phyloP scores from a whole-genome alignment of 306 rosid species.

The Hippophae gyantsensis region DNA sequence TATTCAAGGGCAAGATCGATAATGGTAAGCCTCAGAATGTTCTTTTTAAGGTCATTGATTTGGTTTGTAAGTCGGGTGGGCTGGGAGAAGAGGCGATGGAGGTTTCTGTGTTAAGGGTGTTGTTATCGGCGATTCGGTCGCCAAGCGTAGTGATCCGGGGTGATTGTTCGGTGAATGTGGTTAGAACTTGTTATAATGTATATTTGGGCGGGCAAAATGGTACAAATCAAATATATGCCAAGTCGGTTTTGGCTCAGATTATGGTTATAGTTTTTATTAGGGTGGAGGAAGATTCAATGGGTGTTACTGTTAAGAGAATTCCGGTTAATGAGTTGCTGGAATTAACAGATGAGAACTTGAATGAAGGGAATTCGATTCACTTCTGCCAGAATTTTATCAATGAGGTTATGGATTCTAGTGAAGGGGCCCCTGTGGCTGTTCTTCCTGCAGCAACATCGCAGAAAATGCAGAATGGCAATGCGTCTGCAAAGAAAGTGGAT shows the following conservation, averaged over 20 bases:
- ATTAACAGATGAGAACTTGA: conserved; percentile 87
- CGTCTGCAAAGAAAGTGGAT: conserved; percentile 11
- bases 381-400: conserved; percentile 73
- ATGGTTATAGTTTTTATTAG: conserved; percentile 72
- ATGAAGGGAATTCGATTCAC: conserved; percentile 82
- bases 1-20: conserved; percentile 67
- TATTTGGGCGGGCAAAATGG: conserved; percentile 94
- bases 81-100: conserved; percentile 81
- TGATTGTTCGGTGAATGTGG: conserved; percentile 66
- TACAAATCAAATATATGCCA: conserved; percentile 97
- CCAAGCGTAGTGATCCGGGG: conserved; percentile 75
- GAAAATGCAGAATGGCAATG: conserved; percentile 34
- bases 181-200: conserved; percentile 86
- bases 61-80: conserved; percentile 68
- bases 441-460: conserved; percentile 9
- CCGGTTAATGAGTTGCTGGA: conserved; percentile 74
- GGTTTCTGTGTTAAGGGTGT: conserved; percentile 64
- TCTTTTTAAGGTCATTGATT: conserved; percentile 51
- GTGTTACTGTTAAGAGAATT: conserved; percentile 33
- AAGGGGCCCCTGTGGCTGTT: conserved; percentile 34
- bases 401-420: conserved; percentile 74
- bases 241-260: conserved; percentile 93
- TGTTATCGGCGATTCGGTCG: conserved; percentile 78
- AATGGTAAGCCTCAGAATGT: conserved; percentile 25
- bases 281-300: conserved; percentile 71